These are phyloP conservation scores for Pythium phragmiticola DNA, from an alignment of 352 stramenopile species.

Conservation along the genomic window DNA sequence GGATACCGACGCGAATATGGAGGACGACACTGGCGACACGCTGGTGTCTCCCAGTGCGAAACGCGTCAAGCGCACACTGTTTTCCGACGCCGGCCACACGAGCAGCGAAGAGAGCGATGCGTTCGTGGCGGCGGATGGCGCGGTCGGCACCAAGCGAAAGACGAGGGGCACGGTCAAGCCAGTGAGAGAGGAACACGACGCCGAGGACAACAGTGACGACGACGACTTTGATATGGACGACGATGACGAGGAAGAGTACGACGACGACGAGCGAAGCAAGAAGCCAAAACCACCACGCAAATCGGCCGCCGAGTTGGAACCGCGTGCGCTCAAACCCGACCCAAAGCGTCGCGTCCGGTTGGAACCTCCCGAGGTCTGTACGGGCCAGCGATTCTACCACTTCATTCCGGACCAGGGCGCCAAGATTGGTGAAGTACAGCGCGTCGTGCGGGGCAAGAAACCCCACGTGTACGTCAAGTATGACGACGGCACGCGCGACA, in stretches of 20 bases:
- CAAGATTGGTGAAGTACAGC: conserved; percentile 66
- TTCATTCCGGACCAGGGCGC: conserved; percentile 62
- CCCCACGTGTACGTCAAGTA: conserved; percentile 71
- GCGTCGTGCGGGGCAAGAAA: conserved; percentile 79
- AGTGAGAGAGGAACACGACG: conserved; percentile 15
- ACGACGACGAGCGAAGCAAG: conserved; percentile 15
- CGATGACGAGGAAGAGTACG: conserved; percentile 16
- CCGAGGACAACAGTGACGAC: conserved; percentile 3
- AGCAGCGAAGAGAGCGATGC: conserved; percentile 62
- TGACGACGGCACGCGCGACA: conserved; percentile 50
- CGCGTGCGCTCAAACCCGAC: conserved; percentile 49
- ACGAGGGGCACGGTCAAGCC: background rate
- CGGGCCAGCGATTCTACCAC: conserved; percentile 73
- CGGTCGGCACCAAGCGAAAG: conserved; percentile 3
- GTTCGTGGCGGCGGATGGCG: background rate
- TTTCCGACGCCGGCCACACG: conserved; percentile 51
- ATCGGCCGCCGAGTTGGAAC: conserved; percentile 34
- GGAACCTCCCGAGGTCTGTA: conserved; percentile 47
- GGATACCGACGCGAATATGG: background rate
- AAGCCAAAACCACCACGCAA: conserved; percentile 9
- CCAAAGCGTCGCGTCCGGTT: conserved; percentile 48
- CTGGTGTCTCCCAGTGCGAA: conserved; percentile 27
- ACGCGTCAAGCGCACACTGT: conserved; percentile 66
- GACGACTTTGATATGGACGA: conserved; percentile 14
- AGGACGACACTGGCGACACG: conserved; percentile 1